Evolutionary conservation across 805 yeast species (phyloP).

Genomic region (Wickerhamomyces rabaulensis): DNA sequence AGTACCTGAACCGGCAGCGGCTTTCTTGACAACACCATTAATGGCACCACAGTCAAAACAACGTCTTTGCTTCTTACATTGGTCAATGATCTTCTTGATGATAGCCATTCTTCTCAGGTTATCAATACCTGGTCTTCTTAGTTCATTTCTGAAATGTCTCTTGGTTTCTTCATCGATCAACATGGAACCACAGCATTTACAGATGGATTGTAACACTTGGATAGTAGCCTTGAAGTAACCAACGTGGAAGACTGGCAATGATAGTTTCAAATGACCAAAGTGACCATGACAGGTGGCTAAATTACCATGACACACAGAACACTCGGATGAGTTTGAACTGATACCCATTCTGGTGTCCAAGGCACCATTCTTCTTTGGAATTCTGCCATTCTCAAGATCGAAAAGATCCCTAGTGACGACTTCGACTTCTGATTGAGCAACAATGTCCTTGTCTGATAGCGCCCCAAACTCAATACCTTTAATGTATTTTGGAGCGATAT

Average conservation of each 20-base stretch:
- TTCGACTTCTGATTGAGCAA: constrained; percentile 92
- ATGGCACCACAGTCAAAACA: constrained; percentile 83
- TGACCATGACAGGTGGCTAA: constrained; percentile 97
- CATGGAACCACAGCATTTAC: constrained; percentile 82
- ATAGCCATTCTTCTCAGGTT: constrained; percentile 89
- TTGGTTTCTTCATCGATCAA: constrained; percentile 70
- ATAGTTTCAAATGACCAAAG: constrained; percentile 90
- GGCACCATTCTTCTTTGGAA: constrained; percentile 82
- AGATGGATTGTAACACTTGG: constrained; percentile 81
- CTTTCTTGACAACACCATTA: constrained; percentile 96
- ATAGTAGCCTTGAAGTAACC: constrained; percentile 94
- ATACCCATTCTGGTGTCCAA: constrained; percentile 93
- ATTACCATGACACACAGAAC: constrained; percentile 88
- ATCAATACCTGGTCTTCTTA: constrained; percentile 84
- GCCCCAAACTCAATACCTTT: constrained; percentile 90
- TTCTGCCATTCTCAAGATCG: constrained; percentile 83
- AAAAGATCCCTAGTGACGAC: constrained; percentile 86
- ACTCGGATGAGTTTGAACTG: constrained; percentile 77
- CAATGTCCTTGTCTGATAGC: constrained; percentile 83
- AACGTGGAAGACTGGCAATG: constrained; percentile 94
- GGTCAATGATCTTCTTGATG: constrained; percentile 77
- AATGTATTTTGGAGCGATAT: constrained; percentile 85
- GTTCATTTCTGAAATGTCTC: constrained; percentile 65
- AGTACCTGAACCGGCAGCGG: constrained; percentile 85
- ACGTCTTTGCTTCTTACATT: constrained; percentile 91